Percentiles rank a stretch among this genome's conserved stretches.
These are phyloP conservation scores for Haplographium delicatum DNA, from an alignment of 495 filamentous ascomycete species.

Conservation along the genomic window DNA sequence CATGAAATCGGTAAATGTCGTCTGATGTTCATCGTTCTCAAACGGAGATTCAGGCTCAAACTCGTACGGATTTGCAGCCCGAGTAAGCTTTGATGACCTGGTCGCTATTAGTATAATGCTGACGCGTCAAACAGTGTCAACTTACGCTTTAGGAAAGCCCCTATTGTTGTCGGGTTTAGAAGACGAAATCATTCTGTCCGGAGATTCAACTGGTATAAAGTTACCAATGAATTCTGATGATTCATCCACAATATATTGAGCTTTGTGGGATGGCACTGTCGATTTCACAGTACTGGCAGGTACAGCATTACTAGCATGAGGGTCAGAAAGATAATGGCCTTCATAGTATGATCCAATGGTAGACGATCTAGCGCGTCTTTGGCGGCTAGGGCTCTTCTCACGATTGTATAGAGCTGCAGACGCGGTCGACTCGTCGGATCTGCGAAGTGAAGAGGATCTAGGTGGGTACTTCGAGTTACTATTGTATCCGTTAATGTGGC, in stretches of 20 bases:
- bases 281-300: slow-evolving; percentile 2
- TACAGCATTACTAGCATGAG: neutral
- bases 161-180: neutral
- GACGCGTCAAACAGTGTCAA: neutral
- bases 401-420: neutral
- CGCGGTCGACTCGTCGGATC: neutral
- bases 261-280: slow-evolving; percentile 11
- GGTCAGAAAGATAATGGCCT: slow-evolving; percentile 1
- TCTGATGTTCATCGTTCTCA: neutral
- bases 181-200: neutral
- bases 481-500: neutral
- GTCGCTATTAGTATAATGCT: neutral
- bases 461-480: slow-evolving; percentile 9
- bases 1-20: slow-evolving; percentile 3
- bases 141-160: neutral
- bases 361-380: neutral
- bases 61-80: slow-evolving; percentile 14
- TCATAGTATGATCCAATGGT: neutral
- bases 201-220: slow-evolving; percentile 9
- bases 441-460: slow-evolving; percentile 14
- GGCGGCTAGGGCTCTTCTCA: neutral
- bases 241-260: slow-evolving; percentile 4
- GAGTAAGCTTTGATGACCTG: neutral
- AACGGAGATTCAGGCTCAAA: slow-evolving; percentile 19
- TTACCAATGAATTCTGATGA: slow-evolving; percentile 20